Base-by-base conservation (phyloP, 768 basidiomycete genomes). In the Clavulina sp. region DNA sequence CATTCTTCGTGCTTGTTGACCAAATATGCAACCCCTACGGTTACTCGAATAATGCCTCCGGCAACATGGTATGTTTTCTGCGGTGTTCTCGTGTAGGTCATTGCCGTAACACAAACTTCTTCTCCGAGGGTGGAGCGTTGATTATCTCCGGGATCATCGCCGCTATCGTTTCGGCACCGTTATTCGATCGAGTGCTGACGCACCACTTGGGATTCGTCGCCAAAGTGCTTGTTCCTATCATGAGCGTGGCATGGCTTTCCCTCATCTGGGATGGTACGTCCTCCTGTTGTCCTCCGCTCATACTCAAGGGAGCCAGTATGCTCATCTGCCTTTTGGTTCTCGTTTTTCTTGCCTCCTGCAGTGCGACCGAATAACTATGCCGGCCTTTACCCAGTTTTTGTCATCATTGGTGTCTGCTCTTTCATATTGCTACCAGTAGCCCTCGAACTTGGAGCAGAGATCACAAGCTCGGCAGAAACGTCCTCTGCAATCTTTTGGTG, bases 121-220 rank as follows among this genome's bases (percentile, higher is more conserved):
- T 38, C 36, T 21, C 36, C 36, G 34, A 53, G 52, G 56, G 57
- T 23, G 59, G 56, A 13, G 56, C 51, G 4, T 24, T 62, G 6
- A 53, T 62, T 19, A 34, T 60, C 23, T 49, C 79, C 0, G 86
- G 87, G 21, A 74, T 89, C 53, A 63, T 83, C 2, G 73, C 77
- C 6, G 80, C 86, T 0, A 66, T 78, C 29, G 58, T 78, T 47
- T 74, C 79, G 0, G 76, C 85, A 0, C 87, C 86, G 0, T 63
- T 87, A 3, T 80, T 86, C 59, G 86, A 88, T 59, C 77, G 85
- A 19, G 75, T 86, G n/a, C 75, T 89, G 54, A 87, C 82, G 3
- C 73, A 79, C 56, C 76, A 76, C 54, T 69, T 86, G 34, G 81
- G 76, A 0, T 55, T 75, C 7, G 74, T 78, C 2, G 58, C 71